Evolutionary conservation across 768 basidiomycete species (phyloP), one percentile per base, ranked within the genome.

Genomic region (Lactarius psammicola): DNA sequence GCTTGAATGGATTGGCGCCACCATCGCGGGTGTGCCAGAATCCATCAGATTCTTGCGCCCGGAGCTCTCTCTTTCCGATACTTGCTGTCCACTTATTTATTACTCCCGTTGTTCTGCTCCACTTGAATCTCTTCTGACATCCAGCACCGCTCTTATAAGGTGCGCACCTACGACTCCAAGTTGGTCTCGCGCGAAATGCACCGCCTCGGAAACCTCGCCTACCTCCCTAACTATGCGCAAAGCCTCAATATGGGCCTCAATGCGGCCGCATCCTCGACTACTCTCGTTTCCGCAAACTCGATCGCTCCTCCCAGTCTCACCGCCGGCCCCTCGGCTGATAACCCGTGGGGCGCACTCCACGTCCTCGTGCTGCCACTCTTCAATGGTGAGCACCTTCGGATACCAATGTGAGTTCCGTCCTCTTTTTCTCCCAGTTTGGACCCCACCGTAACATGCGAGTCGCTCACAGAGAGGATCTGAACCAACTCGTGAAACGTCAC

Each of bases 331-430:
- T 78, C 81, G 3, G 77, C 81, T 11, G 91, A 92, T 54, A 80
- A 79, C 70, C 90, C 94, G 13, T 96, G 94, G 94, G 85, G 86
- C 57, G 79, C 86, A 28, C 77, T 98, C 26, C 92, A 95, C 75
- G 87, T 95, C 36, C 87, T 93, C 74, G 89, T 97, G 38, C 78
- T 98, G 3, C 95, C 95, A 1, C 76, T 96, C 4, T 98, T 98
- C 80, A 95, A 95, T 59, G 91, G 94, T 40, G 92, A 95, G 72
- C 88, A 90, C 3, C 81, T 98, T 23, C 83, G 87, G 66, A 84
- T 89, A 59, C 89, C 94, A 28, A 94, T 98, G 90, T 89, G 71
- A 72, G 86, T 77, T 38, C 20, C 59, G 20, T 31, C 51, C 38
- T 54, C 40, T 18, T 56, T 18, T 17, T 34, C 8, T 2, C 0